A percentile compares a stretch with the other conserved stretches of the same genome.
These are phyloP conservation scores for Stachybotrys echinatus DNA, from an alignment of 2,329 filamentous ascomycete species.

Conservation along the genomic window DNA sequence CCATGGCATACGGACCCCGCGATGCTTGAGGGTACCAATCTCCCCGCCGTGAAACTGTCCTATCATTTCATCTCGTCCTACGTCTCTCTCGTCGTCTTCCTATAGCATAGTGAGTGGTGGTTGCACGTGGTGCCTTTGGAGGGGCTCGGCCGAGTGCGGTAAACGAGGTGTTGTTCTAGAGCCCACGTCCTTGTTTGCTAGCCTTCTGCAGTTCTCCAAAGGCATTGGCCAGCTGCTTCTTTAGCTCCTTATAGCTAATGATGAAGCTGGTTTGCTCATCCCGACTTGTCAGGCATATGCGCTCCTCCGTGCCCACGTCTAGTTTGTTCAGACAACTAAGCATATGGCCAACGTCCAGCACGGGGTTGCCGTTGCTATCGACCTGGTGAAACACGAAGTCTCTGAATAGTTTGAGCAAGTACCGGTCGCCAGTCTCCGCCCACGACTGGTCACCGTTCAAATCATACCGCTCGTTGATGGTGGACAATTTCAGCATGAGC, in stretches of 20 bases:
- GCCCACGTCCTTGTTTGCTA: slow-evolving; percentile 27
- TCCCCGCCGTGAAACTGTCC: too few relatives aligned
- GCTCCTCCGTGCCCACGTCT: slow-evolving; percentile 84
- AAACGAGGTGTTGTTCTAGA: slow-evolving; percentile 19
- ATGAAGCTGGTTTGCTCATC: slow-evolving; percentile 88
- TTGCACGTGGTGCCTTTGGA: not conserved
- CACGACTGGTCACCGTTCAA: slow-evolving; percentile 72
- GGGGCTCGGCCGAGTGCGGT: too few relatives aligned
- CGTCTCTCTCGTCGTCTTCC: not conserved
- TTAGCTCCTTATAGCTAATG: slow-evolving; percentile 86
- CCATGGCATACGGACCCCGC: too few relatives aligned
- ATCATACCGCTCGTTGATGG: slow-evolving; percentile 86
- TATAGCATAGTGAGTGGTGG: not conserved
- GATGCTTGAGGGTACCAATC: too few relatives aligned
- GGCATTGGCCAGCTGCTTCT: slow-evolving; percentile 52
- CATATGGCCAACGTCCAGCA: slow-evolving; percentile 84
- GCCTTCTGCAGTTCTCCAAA: slow-evolving; percentile 55
- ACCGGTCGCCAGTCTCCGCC: slow-evolving; percentile 90
- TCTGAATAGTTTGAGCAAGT: slow-evolving; percentile 88
- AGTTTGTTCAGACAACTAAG: slow-evolving; percentile 84
- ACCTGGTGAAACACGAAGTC: slow-evolving; percentile 98
- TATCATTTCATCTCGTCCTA: too few relatives aligned
- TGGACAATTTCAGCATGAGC: slow-evolving; percentile 73
- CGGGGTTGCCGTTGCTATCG: slow-evolving; percentile 75
- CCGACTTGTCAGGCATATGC: slow-evolving; percentile 76